Evolutionary conservation across 2,329 filamentous ascomycete genomes (phyloP).

Genomic region (Penicillium sp.): DNA sequence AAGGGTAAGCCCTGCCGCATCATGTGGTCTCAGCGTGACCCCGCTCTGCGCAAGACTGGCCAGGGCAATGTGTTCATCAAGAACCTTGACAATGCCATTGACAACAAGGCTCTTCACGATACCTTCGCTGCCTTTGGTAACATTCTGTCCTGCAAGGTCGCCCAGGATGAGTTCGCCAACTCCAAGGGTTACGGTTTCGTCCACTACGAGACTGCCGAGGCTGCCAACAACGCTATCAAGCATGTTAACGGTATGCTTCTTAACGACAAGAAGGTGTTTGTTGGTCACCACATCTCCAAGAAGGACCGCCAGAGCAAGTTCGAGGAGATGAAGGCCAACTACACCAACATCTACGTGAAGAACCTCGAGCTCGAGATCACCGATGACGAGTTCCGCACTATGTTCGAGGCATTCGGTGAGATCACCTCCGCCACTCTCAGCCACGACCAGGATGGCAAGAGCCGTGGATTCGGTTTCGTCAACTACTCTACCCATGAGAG

Average conservation of each 20-base stretch:
- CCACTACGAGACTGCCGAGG: constrained; percentile 99
- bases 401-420: constrained; percentile 89
- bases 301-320: constrained; percentile 99
- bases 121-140: constrained; percentile 98
- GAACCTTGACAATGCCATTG: constrained; percentile 96
- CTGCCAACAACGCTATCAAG: constrained; percentile 95
- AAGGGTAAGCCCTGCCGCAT: constrained; percentile 99
- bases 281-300: constrained; percentile 99
- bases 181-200: constrained; percentile 99
- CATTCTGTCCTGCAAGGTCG: constrained; percentile 99
- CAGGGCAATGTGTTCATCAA: constrained; percentile 99
- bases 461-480: constrained; percentile 92
- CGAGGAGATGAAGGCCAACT: constrained; percentile 99
- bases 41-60: constrained; percentile 96
- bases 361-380: constrained; percentile 82
- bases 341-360: constrained; percentile 99
- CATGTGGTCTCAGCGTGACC: constrained; percentile 99
- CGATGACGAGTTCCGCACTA: constrained; percentile 89
- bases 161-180: constrained; percentile 92
- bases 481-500: constrained; percentile 92
- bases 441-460: constrained; percentile 85
- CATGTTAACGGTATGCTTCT: constrained; percentile 99
- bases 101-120: constrained; percentile 99
- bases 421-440: constrained; percentile 95
- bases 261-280: constrained; percentile 99